Evolutionary conservation across 768 basidiomycete genomes (phyloP).

Genomic region (Paxillus rubicundulus): DNA sequence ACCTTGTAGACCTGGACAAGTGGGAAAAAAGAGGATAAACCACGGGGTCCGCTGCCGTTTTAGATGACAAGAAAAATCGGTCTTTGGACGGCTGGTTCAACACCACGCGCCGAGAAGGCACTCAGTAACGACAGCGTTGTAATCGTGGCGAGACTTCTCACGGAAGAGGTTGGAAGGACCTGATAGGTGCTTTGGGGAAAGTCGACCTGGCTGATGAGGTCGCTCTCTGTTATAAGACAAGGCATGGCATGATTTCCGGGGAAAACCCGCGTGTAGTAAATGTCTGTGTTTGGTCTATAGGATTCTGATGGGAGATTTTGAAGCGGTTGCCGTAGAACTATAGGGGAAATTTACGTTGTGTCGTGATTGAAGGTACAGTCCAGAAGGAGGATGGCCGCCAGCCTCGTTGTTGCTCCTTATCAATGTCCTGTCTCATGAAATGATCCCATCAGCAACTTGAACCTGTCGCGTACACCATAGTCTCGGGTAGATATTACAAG

Average conservation of each 20-base stretch:
- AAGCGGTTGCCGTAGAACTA: slow-evolving; percentile 2
- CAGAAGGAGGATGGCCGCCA: neutral
- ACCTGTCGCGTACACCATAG: neutral
- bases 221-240: slow-evolving; percentile 3
- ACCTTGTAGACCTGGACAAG: neutral
- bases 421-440: neutral
- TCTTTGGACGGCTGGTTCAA: slow-evolving; percentile 16
- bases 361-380: neutral
- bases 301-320: neutral
- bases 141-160: slow-evolving; percentile 21
- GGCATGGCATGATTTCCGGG: neutral
- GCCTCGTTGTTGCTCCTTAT: neutral
- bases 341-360: slow-evolving; percentile 7
- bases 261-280: neutral
- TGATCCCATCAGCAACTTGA: neutral
- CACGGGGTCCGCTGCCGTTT: neutral
- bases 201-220: slow-evolving; percentile 1
- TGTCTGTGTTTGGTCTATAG: too few species aligned
- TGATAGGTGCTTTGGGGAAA: neutral
- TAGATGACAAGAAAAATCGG: slow-evolving; percentile 8
- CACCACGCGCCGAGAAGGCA: neutral
- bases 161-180: slow-evolving; percentile 8
- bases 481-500: neutral
- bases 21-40: neutral
- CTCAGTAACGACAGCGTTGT: slow-evolving; percentile 4